Percentiles rank a stretch among this genome's conserved stretches.
phyloP scores from a whole-genome alignment of 345 rosid genomes.

The Euphorbia peplus region DNA sequence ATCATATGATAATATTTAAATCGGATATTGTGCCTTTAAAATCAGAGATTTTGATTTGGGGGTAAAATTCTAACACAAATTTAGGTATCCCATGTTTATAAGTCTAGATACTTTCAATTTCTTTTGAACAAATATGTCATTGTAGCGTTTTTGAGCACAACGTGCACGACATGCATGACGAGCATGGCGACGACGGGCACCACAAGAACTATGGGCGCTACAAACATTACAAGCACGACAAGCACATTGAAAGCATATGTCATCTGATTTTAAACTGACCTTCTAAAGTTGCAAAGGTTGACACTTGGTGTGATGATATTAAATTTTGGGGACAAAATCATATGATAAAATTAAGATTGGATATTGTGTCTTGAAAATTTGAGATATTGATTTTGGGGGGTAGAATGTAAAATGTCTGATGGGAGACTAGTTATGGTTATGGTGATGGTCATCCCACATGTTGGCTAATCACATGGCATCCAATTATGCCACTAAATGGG shows the following conservation, averaged over 20 bases:
- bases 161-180: too few species aligned
- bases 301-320: slow-evolving; percentile 6
- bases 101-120: too few species aligned
- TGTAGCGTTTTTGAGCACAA: too few species aligned
- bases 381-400: slow-evolving; percentile 1
- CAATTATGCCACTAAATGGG: neutral
- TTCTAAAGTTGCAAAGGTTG: neutral
- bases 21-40: neutral
- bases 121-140: too few species aligned
- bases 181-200: too few species aligned
- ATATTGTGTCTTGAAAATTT: neutral
- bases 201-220: too few species aligned
- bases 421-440: neutral
- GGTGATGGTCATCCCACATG: neutral
- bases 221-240: too few species aligned
- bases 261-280: slow-evolving; percentile 8
- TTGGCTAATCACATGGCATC: slow-evolving; percentile 20
- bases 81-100: too few species aligned
- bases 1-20: neutral
- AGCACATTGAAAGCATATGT: too few species aligned
- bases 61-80: too few species aligned
- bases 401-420: neutral
- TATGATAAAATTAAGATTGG: neutral
- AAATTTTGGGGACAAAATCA: slow-evolving; percentile 6
- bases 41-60: neutral